These are phyloP conservation scores for Trichosanthes truncata DNA, from an alignment of 306 rosid genomes.

Conservation along the genomic window DNA sequence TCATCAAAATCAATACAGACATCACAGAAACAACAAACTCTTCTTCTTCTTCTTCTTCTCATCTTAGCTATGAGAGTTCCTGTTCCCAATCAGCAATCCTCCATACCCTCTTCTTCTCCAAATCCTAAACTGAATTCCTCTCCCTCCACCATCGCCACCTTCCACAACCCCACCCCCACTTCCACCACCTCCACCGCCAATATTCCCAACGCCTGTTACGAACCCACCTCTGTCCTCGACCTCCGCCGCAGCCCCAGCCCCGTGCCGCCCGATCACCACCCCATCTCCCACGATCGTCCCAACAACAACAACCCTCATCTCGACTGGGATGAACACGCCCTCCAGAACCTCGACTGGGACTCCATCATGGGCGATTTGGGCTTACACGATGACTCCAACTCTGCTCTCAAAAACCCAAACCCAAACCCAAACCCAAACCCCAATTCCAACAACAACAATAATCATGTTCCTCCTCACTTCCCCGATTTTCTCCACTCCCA, in stretches of 20 bases:
- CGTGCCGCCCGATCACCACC: conserved; percentile 21
- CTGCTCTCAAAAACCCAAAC: conserved; percentile 15
- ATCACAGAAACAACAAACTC: neutral
- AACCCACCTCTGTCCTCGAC: conserved; percentile 79
- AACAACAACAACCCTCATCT: conserved; percentile 1
- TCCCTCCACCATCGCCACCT: neutral
- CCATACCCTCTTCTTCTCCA: conserved; percentile 23
- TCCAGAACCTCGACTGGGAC: conserved; percentile 72
- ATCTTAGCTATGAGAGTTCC: conserved; percentile 65
- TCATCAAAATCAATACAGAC: neutral
- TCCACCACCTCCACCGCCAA: neutral
- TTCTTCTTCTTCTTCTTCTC: neutral
- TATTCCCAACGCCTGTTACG: conserved; percentile 37
- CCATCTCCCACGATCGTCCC: conserved; percentile 7
- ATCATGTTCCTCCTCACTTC: conserved; percentile 15
- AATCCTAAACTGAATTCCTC: conserved; percentile 27
- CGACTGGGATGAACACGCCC: conserved; percentile 58
- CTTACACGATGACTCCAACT: conserved; percentile 43
- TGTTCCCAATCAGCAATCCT: conserved; percentile 8
- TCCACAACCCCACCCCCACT: conserved; percentile 16
- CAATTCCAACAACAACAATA: neutral
- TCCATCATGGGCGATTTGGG: conserved; percentile 67
- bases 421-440: neutral
- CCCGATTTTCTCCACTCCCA: conserved; percentile 39
- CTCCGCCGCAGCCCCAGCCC: conserved; percentile 77